These are phyloP conservation scores for Lantana camara DNA, from an alignment of 257 asterid species.

Conservation along the genomic window DNA sequence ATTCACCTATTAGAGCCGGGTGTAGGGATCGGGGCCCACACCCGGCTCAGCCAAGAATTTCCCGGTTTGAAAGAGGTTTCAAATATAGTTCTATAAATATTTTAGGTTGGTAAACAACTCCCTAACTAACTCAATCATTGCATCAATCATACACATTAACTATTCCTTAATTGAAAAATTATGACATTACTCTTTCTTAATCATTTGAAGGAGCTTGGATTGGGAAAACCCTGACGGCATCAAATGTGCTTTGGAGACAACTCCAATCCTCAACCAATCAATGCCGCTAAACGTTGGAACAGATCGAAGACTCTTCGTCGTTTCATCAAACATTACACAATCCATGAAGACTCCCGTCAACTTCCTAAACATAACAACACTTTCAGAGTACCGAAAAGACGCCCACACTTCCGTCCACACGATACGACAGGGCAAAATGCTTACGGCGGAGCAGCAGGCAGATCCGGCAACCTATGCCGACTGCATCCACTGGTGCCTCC, in stretches of 20 bases:
- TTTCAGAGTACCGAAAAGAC: constrained; percentile 77
- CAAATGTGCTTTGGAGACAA: constrained; percentile 70
- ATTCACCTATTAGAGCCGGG: too few species aligned
- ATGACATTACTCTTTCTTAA: background rate
- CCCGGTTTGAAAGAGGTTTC: too few species aligned
- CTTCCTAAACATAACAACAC: constrained; percentile 52
- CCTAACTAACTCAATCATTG: background rate
- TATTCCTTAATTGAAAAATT: background rate
- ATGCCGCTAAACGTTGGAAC: constrained; percentile 67
- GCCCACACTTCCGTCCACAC: constrained; percentile 86
- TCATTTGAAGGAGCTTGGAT: constrained; percentile 68
- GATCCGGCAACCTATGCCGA: constrained; percentile 68
- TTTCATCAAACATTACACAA: constrained; percentile 61
- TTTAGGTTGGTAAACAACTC: constrained; percentile 22
- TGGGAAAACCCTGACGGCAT: constrained; percentile 78
- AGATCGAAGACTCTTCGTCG: constrained; percentile 44
- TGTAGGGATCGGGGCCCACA: too few species aligned
- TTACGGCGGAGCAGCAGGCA: constrained; percentile 61
- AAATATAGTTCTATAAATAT: too few species aligned
- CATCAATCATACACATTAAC: background rate
- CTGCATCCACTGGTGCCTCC: constrained; percentile 89
- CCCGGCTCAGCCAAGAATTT: too few species aligned
- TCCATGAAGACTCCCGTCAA: constrained; percentile 48
- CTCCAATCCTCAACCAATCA: constrained; percentile 63
- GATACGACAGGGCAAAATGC: constrained; percentile 66